A percentile compares a stretch with the other conserved stretches of the same genome.
Conservation (phyloP, 257 asterid species). For the Ligustrum vulgare region DNA sequence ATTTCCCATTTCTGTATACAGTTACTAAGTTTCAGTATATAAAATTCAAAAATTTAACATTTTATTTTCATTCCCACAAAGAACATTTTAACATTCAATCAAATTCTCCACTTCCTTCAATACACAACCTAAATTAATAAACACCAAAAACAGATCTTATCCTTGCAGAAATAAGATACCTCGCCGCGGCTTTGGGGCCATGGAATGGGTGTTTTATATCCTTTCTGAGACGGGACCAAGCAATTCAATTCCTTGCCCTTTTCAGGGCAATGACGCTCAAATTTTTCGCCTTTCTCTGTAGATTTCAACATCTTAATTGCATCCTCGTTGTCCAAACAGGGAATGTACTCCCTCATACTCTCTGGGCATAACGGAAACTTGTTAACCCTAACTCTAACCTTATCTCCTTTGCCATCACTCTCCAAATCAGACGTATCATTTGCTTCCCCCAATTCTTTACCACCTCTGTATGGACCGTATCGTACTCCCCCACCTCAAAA, state of each 20-base stretch:
- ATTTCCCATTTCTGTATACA: background rate
- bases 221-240: slow-evolving; percentile 81
- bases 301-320: slow-evolving; percentile 61
- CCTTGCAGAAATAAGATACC: slow-evolving; percentile 40
- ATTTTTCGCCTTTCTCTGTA: slow-evolving; percentile 74
- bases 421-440: slow-evolving; percentile 50
- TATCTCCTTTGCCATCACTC: slow-evolving; percentile 40
- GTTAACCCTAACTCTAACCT: slow-evolving; percentile 48
- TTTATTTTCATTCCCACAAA: background rate
- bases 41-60: background rate
- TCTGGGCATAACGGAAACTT: slow-evolving; percentile 58
- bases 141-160: background rate
- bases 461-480: slow-evolving; percentile 58
- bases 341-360: slow-evolving; percentile 86
- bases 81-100: background rate
- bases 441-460: slow-evolving; percentile 53
- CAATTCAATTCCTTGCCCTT: slow-evolving; percentile 68
- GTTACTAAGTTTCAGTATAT: background rate
- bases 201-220: slow-evolving; percentile 69
- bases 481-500: slow-evolving; percentile 77
- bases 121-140: background rate
- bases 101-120: background rate
- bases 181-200: slow-evolving; percentile 96
- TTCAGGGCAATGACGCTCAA: slow-evolving; percentile 90
- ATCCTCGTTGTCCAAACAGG: slow-evolving; percentile 86